Evolutionary conservation across 176 grass and related monocot genomes (phyloP).

Genomic region (Pharus latifolius): DNA sequence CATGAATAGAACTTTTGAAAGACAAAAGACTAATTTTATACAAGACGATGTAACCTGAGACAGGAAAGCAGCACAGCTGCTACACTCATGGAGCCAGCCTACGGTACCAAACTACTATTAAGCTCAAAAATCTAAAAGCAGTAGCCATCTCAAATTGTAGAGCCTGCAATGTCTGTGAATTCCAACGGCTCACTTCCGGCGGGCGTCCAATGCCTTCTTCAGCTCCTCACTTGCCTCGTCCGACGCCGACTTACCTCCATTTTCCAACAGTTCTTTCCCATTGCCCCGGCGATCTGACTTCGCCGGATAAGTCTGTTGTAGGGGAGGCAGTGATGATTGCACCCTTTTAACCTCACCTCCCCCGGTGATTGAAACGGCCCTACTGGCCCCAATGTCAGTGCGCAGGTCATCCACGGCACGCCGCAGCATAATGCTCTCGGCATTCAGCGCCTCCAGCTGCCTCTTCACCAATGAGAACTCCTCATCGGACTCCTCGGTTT

Average conservation of each 20-base stretch:
- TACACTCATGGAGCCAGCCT: slow-evolving; percentile 4
- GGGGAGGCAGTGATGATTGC: not conserved
- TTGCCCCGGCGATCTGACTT: slow-evolving; percentile 25
- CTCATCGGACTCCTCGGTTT: not conserved
- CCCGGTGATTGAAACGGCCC: slow-evolving; percentile 1
- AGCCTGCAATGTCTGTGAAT: slow-evolving; percentile 13
- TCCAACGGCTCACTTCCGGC: slow-evolving; percentile 14
- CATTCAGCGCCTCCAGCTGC: slow-evolving; percentile 51
- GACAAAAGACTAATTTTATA: slow-evolving; percentile 7
- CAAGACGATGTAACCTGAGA: not conserved
- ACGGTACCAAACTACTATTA: slow-evolving; percentile 20
- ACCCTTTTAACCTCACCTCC: not conserved
- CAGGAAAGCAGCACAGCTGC: not conserved
- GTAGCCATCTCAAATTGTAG: not conserved
- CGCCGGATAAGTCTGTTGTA: not conserved
- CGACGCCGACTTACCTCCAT: not conserved
- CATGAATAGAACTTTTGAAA: not conserved
- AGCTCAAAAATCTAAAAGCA: not conserved
- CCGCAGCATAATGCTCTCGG: slow-evolving; percentile 46
- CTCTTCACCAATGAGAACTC: slow-evolving; percentile 33
- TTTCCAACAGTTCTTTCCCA: slow-evolving; percentile 18
- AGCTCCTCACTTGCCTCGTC: slow-evolving; percentile 39
- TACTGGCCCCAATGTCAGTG: slow-evolving; percentile 22
- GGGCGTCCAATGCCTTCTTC: slow-evolving; percentile 53
- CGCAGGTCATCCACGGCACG: slow-evolving; percentile 39